phyloP scores from a whole-genome alignment of 2,329 filamentous ascomycete genomes.

The Dothiorella sarmentorum region DNA sequence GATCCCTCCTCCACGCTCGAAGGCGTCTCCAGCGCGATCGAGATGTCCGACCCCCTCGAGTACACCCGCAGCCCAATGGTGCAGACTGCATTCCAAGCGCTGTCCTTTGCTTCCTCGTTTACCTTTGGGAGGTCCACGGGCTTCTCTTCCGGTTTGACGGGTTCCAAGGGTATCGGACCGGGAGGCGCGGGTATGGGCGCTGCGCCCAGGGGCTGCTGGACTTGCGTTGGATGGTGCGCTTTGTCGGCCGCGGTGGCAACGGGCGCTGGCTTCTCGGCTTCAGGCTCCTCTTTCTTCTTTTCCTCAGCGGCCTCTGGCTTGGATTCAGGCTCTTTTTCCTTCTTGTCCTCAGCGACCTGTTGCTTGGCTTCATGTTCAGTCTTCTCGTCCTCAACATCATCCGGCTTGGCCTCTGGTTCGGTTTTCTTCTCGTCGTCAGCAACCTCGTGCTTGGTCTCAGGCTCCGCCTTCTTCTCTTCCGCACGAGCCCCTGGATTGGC shows the following conservation, averaged over 20 bases:
- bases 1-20: slow-evolving; percentile 30
- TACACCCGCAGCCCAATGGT: slow-evolving; percentile 59
- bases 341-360: neutral
- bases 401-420: neutral
- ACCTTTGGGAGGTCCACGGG: no score
- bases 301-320: slow-evolving; percentile 24
- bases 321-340: slow-evolving; percentile 18
- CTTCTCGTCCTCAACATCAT: neutral
- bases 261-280: no score
- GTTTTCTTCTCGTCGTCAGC: neutral
- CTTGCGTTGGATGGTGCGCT: no score
- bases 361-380: neutral
- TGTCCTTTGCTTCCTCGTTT: slow-evolving; percentile 44
- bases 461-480: neutral
- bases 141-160: no score
- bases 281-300: no score
- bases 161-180: no score
- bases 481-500: neutral
- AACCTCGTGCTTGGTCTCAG: neutral
- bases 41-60: slow-evolving; percentile 49
- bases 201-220: no score
- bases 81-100: slow-evolving; percentile 60
- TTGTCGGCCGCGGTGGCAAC: no score
- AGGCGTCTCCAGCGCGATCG: slow-evolving; percentile 50
- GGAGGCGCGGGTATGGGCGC: no score